Conservation (phyloP, 1,139 yeast genomes). For the Yamadazyma oceani region DNA sequence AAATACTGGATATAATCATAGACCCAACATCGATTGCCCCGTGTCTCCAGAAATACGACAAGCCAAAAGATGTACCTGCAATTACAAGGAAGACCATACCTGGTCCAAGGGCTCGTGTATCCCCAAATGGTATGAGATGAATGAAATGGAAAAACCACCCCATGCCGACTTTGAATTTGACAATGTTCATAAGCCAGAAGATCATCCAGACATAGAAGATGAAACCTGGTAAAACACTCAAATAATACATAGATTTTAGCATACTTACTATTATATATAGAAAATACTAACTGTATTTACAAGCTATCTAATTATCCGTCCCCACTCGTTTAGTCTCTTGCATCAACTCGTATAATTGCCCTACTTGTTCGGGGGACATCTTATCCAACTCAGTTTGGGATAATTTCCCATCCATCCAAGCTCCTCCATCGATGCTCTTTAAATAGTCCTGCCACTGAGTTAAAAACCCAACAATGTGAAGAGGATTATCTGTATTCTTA, state of each 20-base stretch:
- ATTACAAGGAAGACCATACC: conserved; percentile 23
- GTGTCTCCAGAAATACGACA: conserved; percentile 44
- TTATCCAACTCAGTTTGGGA: conserved; percentile 67
- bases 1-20: conserved; percentile 82
- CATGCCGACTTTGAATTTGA: conserved; percentile 13
- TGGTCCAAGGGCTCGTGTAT: conserved; percentile 20
- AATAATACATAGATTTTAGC: too few relatives aligned
- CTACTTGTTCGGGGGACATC: conserved; percentile 89
- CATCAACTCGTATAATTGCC: conserved; percentile 61
- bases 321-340: conserved; percentile 51
- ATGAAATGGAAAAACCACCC: conserved; percentile 14
- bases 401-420: conserved; percentile 73
- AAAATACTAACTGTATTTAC: too few relatives aligned
- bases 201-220: conserved; percentile 11
- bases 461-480: conserved; percentile 89
- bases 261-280: too few relatives aligned
- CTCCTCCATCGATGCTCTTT: conserved; percentile 66
- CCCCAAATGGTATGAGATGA: conserved; percentile 23
- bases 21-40: conserved; percentile 80
- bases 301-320: not conserved
- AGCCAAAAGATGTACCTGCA: conserved; percentile 22
- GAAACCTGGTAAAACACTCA: conserved; percentile 8
- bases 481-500: conserved; percentile 76
- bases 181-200: conserved; percentile 15
- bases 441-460: conserved; percentile 95